Conservation (phyloP, 179 eudicot genomes). For the Gypsophila paniculata region DNA sequence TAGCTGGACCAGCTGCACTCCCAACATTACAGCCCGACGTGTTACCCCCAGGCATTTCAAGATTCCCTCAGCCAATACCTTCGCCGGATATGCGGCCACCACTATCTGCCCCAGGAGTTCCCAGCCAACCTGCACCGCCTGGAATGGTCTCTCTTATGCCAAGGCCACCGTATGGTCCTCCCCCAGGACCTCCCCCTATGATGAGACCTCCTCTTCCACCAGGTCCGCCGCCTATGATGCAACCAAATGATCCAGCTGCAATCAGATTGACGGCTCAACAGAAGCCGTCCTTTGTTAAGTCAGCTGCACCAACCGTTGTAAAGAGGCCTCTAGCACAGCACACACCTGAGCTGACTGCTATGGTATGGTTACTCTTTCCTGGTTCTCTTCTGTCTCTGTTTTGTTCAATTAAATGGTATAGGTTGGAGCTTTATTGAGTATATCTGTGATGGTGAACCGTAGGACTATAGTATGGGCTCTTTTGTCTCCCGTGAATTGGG, state of each 20-base stretch:
- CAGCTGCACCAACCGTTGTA: constrained; percentile 96
- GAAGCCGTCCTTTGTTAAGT: constrained; percentile 87
- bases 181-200: constrained; percentile 75
- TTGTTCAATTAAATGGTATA: background rate
- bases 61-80: constrained; percentile 68
- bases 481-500: background rate
- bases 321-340: constrained; percentile 99
- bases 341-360: constrained; percentile 91
- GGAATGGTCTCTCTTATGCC: constrained; percentile 69
- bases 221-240: constrained; percentile 74
- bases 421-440: background rate
- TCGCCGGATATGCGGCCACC: constrained; percentile 67
- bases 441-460: background rate
- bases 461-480: background rate
- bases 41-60: constrained; percentile 78
- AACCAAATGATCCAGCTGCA: constrained; percentile 37
- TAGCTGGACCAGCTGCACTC: constrained; percentile 41
- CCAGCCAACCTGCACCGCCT: constrained; percentile 53
- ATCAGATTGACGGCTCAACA: constrained; percentile 53
- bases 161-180: constrained; percentile 83
- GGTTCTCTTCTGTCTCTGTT: background rate
- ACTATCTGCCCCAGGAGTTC: constrained; percentile 48
- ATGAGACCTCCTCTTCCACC: constrained; percentile 98
- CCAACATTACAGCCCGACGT: constrained; percentile 63
- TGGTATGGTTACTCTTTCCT: constrained; percentile 51